Evolutionary conservation across 2,329 filamentous ascomycete species (phyloP), one percentile per base, ranked within the genome.

Genomic region (Talaromyces sp.): DNA sequence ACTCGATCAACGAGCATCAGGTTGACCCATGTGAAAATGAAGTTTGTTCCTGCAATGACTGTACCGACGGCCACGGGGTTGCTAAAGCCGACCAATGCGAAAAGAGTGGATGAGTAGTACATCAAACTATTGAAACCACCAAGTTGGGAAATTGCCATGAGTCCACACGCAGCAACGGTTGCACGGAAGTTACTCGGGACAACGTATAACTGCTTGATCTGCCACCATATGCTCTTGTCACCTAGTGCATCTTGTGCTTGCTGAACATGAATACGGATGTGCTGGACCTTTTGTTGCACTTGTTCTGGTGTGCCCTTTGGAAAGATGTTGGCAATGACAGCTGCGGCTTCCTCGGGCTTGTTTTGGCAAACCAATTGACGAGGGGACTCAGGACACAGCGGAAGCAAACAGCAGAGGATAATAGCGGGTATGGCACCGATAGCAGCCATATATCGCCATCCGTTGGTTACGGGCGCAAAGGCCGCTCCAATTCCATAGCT

Each of bases 361-460:
- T 69, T 66, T 44, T 79, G 76, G n/a, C 64, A 75, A 24, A 80
- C 66, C 4, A 81, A 66, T 51, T 80, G 76, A 4, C 77, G 73
- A 6, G 78, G 78, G 1, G 75, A 78, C 51, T 82, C 79, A 0
- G 79, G 79, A 55, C 76, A 79, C 58, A 76, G 75, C 1, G 73
- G 70, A 2, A 81, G 71, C 3, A 80, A 66, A 27, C 60, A 62
- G 4, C 60, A 68, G 2, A 81, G 73, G 3, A 78, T 48, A n/a
- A 81, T 67, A 2, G 78, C 70, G 0, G 79, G 79, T 1, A 78
- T 42, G 2, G 69, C 79, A 17, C 79, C 78, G 1, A 75, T 65
- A 0, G 69, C 77, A 8, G 79, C 76, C 70, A 80, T 80, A 42
- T 74, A 78, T 51, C 78, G 61, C 80, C 78, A 81, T 20, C 77